A percentile compares a stretch with the other conserved stretches of the same genome.
These are phyloP conservation scores for Lithospermum erythrorhizon DNA, from an alignment of 257 asterid species.

Conservation along the genomic window DNA sequence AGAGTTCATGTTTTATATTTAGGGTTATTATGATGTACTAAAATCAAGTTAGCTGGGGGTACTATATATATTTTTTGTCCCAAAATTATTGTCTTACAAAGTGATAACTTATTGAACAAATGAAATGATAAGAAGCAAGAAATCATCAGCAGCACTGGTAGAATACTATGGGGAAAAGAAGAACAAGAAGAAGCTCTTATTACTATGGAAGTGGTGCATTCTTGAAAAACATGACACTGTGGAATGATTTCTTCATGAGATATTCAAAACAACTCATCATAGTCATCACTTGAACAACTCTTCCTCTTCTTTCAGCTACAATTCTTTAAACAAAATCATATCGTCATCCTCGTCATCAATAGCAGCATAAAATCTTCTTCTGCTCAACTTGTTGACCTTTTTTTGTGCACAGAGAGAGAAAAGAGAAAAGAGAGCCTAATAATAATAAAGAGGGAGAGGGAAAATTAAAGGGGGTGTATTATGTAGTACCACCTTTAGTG, in stretches of 20 bases:
- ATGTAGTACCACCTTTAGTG: too few relatives aligned
- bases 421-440: conserved; percentile 3
- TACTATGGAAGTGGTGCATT: conserved; percentile 15
- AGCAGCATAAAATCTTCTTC: neutral
- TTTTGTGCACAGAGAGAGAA: conserved; percentile 14
- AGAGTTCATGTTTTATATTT: neutral
- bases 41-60: neutral
- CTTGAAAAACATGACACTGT: neutral
- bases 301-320: neutral
- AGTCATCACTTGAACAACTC: too few relatives aligned
- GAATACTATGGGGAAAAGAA: neutral
- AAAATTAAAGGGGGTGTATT: neutral
- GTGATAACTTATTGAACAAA: neutral
- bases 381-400: neutral
- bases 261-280: conserved; percentile 4
- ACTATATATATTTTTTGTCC: too few relatives aligned
- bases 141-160: neutral
- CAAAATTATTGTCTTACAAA: neutral
- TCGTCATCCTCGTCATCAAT: neutral
- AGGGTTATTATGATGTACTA: neutral
- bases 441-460: neutral
- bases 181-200: neutral
- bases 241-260: conserved; percentile 10
- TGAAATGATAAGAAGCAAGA: neutral
- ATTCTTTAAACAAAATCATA: neutral